Evolutionary conservation across 2,329 filamentous ascomycete genomes (phyloP), one percentile per base, ranked within the genome.

Genomic region (Biscogniauxia sp.): DNA sequence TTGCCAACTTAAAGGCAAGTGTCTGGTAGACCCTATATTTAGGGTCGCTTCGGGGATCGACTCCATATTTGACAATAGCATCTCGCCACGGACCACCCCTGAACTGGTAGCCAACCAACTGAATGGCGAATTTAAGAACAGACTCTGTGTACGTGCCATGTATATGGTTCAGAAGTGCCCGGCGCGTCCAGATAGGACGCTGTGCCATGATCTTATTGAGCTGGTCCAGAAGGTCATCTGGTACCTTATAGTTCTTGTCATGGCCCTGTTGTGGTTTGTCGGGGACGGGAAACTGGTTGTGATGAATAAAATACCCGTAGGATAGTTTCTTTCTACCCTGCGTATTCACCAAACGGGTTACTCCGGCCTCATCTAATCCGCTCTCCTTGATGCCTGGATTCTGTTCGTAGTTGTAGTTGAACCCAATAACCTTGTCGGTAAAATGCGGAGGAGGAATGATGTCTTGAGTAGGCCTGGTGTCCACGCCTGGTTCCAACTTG

Each of bases 71-170:
- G 64, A 97, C 86, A 57, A 97, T 87, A 2, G 91, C 88, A 74
- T 98, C 93, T 64, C 92, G 86, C 90, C 92, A 99, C 0, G 95
- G 93, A 0, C 95, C 95, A 20, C 90, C 92, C 61, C 90, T 89
- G 81, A 98, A 97, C 76, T 93, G 92, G 77, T 97, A 99, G 8
- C 91, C 93, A 4, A 92, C 87, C 69, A 95, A 94, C 64, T 92
- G 90, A 56, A 93, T 84, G 53, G 91, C 91, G 71, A 89, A 84
- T 69, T 92, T 90, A 62, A 97, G 75, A 51, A 83, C 76, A 60
- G 84, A 83, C 73, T 80, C 85, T 61, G 81, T 79, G 25, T 80
- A 78, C 54, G 77, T 78, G 54, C 77, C 77, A 1, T 76, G 78
- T 28, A 97, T 80, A 56, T 84, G 82, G 75, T 97, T 97, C 68